Conservation (phyloP, 2,329 filamentous ascomycete genomes). For the Acrodontium crateriforme region DNA sequence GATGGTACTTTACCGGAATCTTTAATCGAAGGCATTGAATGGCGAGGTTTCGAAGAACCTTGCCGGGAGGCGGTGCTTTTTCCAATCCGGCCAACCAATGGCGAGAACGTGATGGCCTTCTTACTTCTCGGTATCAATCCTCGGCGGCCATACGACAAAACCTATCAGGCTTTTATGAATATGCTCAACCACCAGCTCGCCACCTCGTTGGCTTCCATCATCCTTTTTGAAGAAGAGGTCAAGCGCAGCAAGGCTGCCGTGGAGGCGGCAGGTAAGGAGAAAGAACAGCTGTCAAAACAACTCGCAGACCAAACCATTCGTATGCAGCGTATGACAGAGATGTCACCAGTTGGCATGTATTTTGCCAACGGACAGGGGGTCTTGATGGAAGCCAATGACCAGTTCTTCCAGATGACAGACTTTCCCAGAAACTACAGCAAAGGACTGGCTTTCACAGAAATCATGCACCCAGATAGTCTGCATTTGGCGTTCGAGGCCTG, state of each 20-base stretch:
- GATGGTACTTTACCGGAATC: constrained; percentile 16
- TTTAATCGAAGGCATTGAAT: background rate
- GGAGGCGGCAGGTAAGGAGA: background rate
- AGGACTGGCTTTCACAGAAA: too few relatives aligned
- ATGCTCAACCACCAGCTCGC: constrained; percentile 24
- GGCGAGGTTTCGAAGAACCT: background rate
- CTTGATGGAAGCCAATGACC: too few relatives aligned
- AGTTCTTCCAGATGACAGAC: too few relatives aligned
- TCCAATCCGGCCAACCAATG: constrained; percentile 13
- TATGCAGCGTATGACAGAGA: background rate
- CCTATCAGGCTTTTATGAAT: constrained; percentile 26
- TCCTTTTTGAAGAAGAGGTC: constrained; percentile 24
- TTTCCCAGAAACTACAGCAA: too few relatives aligned
- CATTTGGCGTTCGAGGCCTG: too few relatives aligned
- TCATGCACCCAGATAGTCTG: too few relatives aligned
- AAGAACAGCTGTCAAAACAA: background rate
- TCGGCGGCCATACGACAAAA: constrained; percentile 23
- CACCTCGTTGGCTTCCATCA: constrained; percentile 26
- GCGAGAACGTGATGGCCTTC: constrained; percentile 24
- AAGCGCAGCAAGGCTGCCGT: constrained; percentile 11
- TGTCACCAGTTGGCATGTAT: too few relatives aligned
- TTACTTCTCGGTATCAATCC: constrained; percentile 27
- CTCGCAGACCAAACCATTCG: background rate
- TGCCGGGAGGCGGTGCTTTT: background rate
- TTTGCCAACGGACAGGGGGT: too few relatives aligned